Conservation (phyloP, 2,329 filamentous ascomycete species). For the Fusarium sp. region DNA sequence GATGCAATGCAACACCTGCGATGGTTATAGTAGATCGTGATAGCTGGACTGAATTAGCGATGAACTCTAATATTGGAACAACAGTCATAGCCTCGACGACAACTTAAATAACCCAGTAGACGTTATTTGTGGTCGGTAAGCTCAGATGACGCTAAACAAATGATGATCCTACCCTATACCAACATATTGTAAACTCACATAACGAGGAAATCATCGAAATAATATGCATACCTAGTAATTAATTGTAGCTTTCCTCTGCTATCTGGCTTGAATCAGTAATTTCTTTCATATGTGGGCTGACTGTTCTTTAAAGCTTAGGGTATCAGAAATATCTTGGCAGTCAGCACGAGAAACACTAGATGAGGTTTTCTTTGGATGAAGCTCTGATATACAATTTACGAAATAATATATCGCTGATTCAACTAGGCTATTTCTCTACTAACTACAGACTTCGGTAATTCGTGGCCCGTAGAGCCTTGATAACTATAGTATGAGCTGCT, state of each 20-base stretch:
- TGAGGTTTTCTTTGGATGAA: too few species aligned
- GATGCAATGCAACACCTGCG: neutral
- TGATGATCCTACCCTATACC: neutral
- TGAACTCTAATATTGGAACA: neutral
- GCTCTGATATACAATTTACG: too few species aligned
- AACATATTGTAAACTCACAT: neutral
- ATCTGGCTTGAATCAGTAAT: accelerated
- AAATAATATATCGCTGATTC: neutral
- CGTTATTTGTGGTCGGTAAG: neutral
- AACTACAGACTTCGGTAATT: neutral
- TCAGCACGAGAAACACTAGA: too few species aligned
- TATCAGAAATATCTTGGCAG: too few species aligned
- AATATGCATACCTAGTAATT: neutral
- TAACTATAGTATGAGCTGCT: neutral
- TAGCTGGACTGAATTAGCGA: neutral
- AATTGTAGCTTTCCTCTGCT: too few species aligned
- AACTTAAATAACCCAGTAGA: too few species aligned
- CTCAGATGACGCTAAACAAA: too few species aligned
- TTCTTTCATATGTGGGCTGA: too few species aligned
- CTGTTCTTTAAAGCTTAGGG: too few species aligned
- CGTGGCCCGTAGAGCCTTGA: too few species aligned
- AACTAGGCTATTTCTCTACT: neutral
- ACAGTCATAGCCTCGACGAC: neutral
- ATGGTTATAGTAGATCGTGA: neutral
- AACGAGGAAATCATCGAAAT: too few species aligned